phyloP scores from a whole-genome alignment of 2,329 filamentous ascomycete genomes.

The Xylariales sp. region DNA sequence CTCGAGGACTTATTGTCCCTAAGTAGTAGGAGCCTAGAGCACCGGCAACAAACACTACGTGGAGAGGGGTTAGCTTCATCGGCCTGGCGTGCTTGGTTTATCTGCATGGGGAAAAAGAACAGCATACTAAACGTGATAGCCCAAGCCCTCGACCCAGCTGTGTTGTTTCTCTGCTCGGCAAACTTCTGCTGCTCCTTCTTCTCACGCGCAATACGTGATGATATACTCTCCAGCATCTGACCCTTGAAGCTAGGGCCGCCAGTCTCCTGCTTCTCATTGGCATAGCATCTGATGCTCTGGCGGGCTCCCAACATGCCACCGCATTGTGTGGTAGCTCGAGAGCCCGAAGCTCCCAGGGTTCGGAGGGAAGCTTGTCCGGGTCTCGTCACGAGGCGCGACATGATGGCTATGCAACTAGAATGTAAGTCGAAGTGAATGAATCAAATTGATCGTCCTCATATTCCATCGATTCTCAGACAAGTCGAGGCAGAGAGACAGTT shows the following conservation, averaged over 20 bases:
- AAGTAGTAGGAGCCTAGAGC: conserved; percentile 53
- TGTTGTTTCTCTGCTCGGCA: conserved; percentile 33
- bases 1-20: conserved; percentile 50
- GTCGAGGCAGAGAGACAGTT: background rate
- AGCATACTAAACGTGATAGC: conserved; percentile 50
- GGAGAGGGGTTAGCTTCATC: too few relatives aligned
- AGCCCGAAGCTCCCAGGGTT: background rate
- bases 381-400: conserved; percentile 6
- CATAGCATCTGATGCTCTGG: conserved; percentile 18
- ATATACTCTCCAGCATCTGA: conserved; percentile 56
- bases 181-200: conserved; percentile 49
- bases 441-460: too few relatives aligned
- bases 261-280: conserved; percentile 26
- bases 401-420: too few relatives aligned
- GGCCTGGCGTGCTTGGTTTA: too few relatives aligned
- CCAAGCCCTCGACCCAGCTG: conserved; percentile 39
- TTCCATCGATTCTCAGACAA: background rate
- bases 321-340: background rate
- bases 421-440: too few relatives aligned
- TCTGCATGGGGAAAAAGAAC: background rate
- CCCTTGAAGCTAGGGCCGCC: conserved; percentile 46
- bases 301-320: conserved; percentile 8
- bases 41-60: conserved; percentile 47
- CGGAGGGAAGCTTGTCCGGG: conserved; percentile 3
- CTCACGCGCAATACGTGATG: conserved; percentile 50